Base-by-base conservation (phyloP, 129 eudicot species). In the Gnaphalium uliginosum region DNA sequence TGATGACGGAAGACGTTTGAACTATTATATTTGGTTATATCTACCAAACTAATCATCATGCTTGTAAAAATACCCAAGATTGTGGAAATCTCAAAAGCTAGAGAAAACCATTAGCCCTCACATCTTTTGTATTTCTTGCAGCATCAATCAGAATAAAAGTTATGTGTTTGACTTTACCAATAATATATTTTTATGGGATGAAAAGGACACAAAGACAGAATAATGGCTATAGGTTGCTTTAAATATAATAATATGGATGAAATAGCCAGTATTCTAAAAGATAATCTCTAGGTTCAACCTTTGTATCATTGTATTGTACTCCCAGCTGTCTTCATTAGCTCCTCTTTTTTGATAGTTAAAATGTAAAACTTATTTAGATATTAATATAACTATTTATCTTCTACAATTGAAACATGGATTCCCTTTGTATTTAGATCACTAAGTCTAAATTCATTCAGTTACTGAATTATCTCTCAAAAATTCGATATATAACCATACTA, bases 141-240 rank as follows among this genome's bases (percentile, higher is more conserved):
- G 71, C 15, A 66, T 66, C 21, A 1, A 68, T 37, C 19, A 48
- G 35, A 21, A 69, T 13, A 3, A 69, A 21, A 48, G 15, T 17
- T 6, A 64, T 25, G 60, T 69, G 61, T 48, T 69, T 43, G 58
- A 69, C 60, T 22, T n/a, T 67, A 67, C 51, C 51, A 66, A 21
- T 66, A 19, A 48, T 24, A 18, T n/a, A 11, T 43, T 13, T 43
- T 39, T 39, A 25, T 43, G 30, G 43, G 24, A 68, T 23, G 22
- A 43, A 37, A 68, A 41, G 14, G 19, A 68, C 21, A 41, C 5
- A 43, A 1, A 43, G 58, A 35, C 21, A 23, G 46, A 7, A 22
- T 4, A 41, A 7, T 67, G 0, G 32, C 29, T 4, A 22, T 21
- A 68, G 27, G 22, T 29, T 64, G 83, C 89, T 64, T 84, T 89